Conservation (phyloP, 169 alveolate species). For the Plasmodium coatneyi region DNA sequence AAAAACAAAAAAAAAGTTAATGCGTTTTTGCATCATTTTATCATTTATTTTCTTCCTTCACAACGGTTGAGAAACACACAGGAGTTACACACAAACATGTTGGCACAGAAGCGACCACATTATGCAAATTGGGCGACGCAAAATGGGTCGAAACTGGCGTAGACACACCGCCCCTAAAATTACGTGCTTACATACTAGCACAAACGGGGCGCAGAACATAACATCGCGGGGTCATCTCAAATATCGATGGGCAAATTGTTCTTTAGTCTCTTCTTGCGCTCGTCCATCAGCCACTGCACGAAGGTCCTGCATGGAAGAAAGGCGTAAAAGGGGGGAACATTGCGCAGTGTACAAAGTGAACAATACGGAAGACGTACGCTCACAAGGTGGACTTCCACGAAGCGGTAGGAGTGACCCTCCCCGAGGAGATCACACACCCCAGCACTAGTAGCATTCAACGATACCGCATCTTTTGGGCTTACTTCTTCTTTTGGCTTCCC, state of each 20-base stretch:
- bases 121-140: background rate
- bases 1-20: background rate
- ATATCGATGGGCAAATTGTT: constrained; percentile 73
- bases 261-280: constrained; percentile 60
- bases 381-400: background rate
- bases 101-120: background rate
- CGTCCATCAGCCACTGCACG: constrained; percentile 74
- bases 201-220: background rate
- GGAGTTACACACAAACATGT: background rate
- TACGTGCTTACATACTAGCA: background rate
- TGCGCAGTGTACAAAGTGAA: background rate
- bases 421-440: background rate
- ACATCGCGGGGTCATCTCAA: background rate
- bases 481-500: constrained; percentile 32
- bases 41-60: background rate
- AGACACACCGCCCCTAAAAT: background rate
- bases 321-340: background rate
- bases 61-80: background rate
- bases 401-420: background rate
- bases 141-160: background rate
- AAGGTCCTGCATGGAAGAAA: constrained; percentile 58
- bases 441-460: background rate
- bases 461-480: background rate
- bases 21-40: background rate
- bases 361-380: background rate